Conservation (phyloP, 164 flowering plant genomes). For the Houttuynia cordata region DNA sequence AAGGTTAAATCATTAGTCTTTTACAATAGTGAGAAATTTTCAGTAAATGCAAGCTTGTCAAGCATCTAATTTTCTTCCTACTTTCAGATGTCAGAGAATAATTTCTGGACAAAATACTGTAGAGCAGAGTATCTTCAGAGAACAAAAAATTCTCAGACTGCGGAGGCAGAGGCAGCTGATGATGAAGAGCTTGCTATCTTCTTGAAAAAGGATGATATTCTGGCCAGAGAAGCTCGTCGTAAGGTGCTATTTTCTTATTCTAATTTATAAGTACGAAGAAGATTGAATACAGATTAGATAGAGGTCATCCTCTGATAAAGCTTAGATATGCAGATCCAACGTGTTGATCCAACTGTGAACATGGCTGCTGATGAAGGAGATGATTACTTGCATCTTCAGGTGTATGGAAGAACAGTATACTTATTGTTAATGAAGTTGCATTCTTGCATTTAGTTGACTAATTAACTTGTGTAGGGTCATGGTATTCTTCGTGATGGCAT, state of each 20-base stretch:
- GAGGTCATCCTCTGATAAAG: background rate
- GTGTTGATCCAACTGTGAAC: slow-evolving; percentile 91
- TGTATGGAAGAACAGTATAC: slow-evolving; percentile 4
- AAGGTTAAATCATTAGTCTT: slow-evolving; percentile 35
- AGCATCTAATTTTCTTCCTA: background rate
- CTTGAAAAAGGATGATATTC: slow-evolving; percentile 71
- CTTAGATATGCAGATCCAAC: slow-evolving; percentile 47
- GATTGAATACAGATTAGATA: background rate
- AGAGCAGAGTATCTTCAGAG: slow-evolving; percentile 87
- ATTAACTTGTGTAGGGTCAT: slow-evolving; percentile 48
- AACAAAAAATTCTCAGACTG: slow-evolving; percentile 62
- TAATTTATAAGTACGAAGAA: background rate
- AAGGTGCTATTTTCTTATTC: slow-evolving; percentile 36
- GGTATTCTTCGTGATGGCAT: slow-evolving; percentile 61
- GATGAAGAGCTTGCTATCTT: slow-evolving; percentile 96
- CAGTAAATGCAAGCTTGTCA: background rate
- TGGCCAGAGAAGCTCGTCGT: slow-evolving; percentile 67
- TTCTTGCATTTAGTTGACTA: background rate
- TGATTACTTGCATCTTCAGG: slow-evolving; percentile 87
- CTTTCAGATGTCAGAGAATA: slow-evolving; percentile 71
- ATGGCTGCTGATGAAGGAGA: slow-evolving; percentile 97
- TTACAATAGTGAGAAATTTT: too few relatives aligned
- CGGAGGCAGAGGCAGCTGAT: slow-evolving; percentile 98
- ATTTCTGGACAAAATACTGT: slow-evolving; percentile 91
- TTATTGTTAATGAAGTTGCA: background rate